Conservation (phyloP, 176 grass and related monocot species). For the Saccharum officinarum region DNA sequence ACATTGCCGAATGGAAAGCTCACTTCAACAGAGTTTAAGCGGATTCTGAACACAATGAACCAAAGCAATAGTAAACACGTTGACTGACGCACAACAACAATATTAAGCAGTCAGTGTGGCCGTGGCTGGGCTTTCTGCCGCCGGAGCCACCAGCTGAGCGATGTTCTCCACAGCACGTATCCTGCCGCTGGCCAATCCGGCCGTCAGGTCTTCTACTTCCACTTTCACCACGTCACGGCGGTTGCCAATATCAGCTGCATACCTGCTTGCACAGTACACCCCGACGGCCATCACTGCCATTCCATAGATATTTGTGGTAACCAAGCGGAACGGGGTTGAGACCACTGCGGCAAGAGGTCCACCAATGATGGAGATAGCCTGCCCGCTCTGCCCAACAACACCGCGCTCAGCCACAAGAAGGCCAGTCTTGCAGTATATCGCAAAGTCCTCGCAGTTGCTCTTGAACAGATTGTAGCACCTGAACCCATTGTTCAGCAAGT, state of each 20-base stretch:
- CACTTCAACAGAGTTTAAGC: slow-evolving; percentile 26
- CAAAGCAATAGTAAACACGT: neutral
- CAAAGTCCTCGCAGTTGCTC: slow-evolving; percentile 79
- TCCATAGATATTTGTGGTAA: slow-evolving; percentile 53
- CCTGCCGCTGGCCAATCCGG: slow-evolving; percentile 36
- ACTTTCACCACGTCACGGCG: slow-evolving; percentile 55
- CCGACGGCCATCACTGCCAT: slow-evolving; percentile 46
- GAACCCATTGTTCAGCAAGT: slow-evolving; percentile 68
- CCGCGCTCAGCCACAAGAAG: slow-evolving; percentile 56
- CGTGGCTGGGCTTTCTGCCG: neutral
- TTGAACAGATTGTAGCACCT: slow-evolving; percentile 75
- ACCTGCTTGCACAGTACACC: slow-evolving; percentile 57
- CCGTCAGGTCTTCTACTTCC: slow-evolving; percentile 49
- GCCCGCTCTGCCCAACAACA: slow-evolving; percentile 64
- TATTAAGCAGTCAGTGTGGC: slow-evolving; percentile 27
- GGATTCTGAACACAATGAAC: slow-evolving; percentile 4
- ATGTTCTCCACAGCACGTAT: slow-evolving; percentile 45
- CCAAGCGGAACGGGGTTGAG: slow-evolving; percentile 55
- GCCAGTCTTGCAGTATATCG: slow-evolving; percentile 83
- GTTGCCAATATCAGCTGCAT: slow-evolving; percentile 57
- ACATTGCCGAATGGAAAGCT: slow-evolving; percentile 8
- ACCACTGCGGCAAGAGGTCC: slow-evolving; percentile 53
- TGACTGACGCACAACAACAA: slow-evolving; percentile 7
- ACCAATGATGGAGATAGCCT: slow-evolving; percentile 53
- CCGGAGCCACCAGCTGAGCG: slow-evolving; percentile 28